Evolutionary conservation across 2,329 filamentous ascomycete species (phyloP), one percentile per base, ranked within the genome.

Genomic region (Onygena corvina): DNA sequence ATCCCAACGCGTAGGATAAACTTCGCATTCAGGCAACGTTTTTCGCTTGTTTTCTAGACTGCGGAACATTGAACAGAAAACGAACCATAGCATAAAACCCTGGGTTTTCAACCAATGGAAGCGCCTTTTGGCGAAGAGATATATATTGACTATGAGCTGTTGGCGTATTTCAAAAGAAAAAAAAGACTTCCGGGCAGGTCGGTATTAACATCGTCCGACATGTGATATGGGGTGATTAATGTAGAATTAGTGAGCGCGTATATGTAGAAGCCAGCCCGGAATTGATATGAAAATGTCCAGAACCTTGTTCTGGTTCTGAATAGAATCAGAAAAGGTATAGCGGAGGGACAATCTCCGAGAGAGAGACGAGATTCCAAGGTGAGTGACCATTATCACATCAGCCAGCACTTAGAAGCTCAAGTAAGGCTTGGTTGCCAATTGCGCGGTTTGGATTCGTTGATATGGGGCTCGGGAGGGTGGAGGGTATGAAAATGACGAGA

Each of bases 271-370:
- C 16, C 18, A 31, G 42, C 31, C 25, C 31, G 25, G 25, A 20
- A 8, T 46, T 20, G 20, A 29, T 6, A 46, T 33, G 30, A 46
- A 46, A 16, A 46, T 18, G 21, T 46, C 30, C 14, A 46, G 27
- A 46, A 21, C 42, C 42, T 46, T 46, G 42, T 46, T 33, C 42
- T 27, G 42, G 42, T 46, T 46, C 27, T 46, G 42, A 46, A 46
- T 46, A 20, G 42, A 46, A 46, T 46, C 42, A 7, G 4, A 16
- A 27, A 21, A 25, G 2, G 25, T 33, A 31, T 46, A 46, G 6
- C 27, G 42, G 42, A 29, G 2, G 42, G 42, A 33, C 42, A 46
- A 46, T 46, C 42, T 46, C 42, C 42, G 42, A 46, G 25, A n/a
- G 30, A 8, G 14, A 18, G 9, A 5, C 16, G 25, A 46, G 30